These are phyloP conservation scores for Anacardium occidentale DNA, from an alignment of 345 rosid species.

Conservation along the genomic window DNA sequence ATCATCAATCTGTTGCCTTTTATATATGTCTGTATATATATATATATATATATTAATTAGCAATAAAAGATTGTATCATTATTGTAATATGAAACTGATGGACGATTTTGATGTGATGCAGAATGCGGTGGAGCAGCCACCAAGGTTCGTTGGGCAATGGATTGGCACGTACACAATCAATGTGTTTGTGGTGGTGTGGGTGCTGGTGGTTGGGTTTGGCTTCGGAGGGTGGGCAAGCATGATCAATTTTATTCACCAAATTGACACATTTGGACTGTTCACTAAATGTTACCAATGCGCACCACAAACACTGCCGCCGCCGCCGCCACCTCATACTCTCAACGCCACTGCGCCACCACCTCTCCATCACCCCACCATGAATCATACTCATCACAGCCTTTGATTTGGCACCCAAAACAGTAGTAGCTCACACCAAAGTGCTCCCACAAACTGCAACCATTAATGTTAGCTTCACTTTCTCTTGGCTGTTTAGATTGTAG, in stretches of 20 bases:
- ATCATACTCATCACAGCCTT: conserved; percentile 48
- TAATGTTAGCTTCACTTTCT: background rate
- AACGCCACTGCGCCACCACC: conserved; percentile 45
- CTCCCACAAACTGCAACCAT: background rate
- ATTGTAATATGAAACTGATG: conserved; percentile 1
- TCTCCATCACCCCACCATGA: conserved; percentile 38
- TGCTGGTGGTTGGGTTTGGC: conserved; percentile 84
- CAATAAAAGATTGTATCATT: too few species aligned
- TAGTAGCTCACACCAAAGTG: conserved; percentile 8
- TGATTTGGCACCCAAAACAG: conserved; percentile 21
- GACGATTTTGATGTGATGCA: conserved; percentile 36
- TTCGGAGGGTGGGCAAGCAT: conserved; percentile 98
- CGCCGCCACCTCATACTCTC: conserved; percentile 26
- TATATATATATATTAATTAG: too few species aligned
- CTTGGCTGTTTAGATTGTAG: conserved; percentile 13
- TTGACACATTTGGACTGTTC: conserved; percentile 92
- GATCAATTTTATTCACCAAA: conserved; percentile 82
- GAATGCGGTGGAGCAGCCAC: conserved; percentile 95
- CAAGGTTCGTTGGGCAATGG: conserved; percentile 77
- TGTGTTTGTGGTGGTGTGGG: conserved; percentile 86
- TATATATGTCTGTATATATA: too few species aligned
- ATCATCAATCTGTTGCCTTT: background rate
- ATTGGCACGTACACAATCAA: conserved; percentile 78
- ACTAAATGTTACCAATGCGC: conserved; percentile 95
- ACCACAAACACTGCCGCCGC: conserved; percentile 35